Evolutionary conservation across 306 rosid species (phyloP).

Genomic region (Trifolium dubium): DNA sequence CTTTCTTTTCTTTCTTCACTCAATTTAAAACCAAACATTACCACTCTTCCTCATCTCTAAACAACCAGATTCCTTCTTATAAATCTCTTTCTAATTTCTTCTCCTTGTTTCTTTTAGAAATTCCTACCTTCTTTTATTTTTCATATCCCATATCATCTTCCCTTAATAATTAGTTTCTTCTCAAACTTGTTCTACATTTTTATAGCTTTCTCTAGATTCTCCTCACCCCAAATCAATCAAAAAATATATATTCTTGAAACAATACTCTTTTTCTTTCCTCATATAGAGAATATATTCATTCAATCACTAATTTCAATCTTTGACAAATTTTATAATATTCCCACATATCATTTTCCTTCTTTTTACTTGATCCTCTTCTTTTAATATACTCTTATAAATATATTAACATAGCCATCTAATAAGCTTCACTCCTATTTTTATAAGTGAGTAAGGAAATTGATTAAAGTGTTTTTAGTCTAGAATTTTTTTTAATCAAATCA

Average conservation of each 20-base stretch:
- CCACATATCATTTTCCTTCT: background rate
- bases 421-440: background rate
- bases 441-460: background rate
- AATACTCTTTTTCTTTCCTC: background rate
- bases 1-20: background rate
- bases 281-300: slow-evolving; percentile 16
- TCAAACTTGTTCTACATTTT: slow-evolving; percentile 9
- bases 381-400: background rate
- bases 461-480: background rate
- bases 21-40: background rate
- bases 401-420: background rate
- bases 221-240: background rate
- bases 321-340: slow-evolving; percentile 20
- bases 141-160: slow-evolving; percentile 4
- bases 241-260: background rate
- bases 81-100: background rate
- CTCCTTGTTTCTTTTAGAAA: background rate
- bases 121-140: background rate
- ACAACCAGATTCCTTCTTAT: background rate
- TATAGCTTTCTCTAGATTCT: slow-evolving; percentile 34
- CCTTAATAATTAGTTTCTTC: background rate
- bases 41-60: background rate
- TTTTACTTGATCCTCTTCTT: background rate
- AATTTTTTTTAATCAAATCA: background rate
- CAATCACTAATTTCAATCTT: background rate